Percentiles rank a stretch among this genome's conserved stretches.
These are phyloP conservation scores for Aspergillus nidulans DNA, from an alignment of 495 filamentous ascomycete species.

Conservation along the genomic window DNA sequence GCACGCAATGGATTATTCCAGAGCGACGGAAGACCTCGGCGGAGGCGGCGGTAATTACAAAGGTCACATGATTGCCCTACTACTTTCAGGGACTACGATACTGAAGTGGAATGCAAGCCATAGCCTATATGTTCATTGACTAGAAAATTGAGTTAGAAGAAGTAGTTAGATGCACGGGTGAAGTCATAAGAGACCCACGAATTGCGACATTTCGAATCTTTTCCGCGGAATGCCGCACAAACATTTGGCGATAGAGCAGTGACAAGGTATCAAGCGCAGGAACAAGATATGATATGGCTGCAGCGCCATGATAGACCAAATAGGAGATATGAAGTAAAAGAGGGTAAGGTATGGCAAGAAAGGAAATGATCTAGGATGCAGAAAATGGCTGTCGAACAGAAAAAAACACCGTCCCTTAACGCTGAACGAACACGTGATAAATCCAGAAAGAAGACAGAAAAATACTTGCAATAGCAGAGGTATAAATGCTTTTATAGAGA, in stretches of 20 bases:
- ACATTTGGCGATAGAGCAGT: neutral
- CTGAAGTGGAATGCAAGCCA: neutral
- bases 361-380: slow-evolving; percentile 21
- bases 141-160: neutral
- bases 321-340: slow-evolving; percentile 7
- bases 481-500: neutral
- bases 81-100: too few species aligned
- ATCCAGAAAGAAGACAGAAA: slow-evolving; percentile 4
- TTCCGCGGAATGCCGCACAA: neutral
- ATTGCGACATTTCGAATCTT: neutral
- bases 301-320: neutral
- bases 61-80: neutral
- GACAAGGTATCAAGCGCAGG: slow-evolving; percentile 8
- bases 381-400: slow-evolving; percentile 35
- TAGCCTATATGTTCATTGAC: neutral
- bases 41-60: neutral
- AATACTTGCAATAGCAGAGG: slow-evolving; percentile 21
- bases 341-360: neutral
- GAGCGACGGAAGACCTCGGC: neutral
- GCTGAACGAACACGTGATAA: slow-evolving; percentile 28
- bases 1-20: slow-evolving; percentile 6
- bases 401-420: slow-evolving; percentile 26
- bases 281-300: slow-evolving; percentile 12
- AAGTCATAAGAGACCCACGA: neutral
- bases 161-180: neutral